Base-by-base conservation (phyloP, 345 rosid species). In the Salix caprea region DNA sequence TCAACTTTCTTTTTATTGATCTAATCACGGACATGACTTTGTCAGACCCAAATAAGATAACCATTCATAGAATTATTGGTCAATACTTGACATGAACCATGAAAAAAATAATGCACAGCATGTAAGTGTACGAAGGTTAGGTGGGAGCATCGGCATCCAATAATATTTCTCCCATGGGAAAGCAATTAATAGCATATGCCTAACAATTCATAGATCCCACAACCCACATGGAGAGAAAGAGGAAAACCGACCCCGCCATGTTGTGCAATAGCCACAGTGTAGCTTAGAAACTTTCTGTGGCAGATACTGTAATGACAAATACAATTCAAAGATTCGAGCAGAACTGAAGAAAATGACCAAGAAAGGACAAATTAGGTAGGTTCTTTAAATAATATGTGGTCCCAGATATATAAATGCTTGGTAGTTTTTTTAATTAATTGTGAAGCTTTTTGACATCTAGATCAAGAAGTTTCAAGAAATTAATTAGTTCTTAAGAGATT, bases 171-270 rank as follows among this genome's bases (percentile, higher is more conserved):
- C 60, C 60, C 21, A 0, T 52, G 7, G 23, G 72, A 79, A 74
- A 64, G 52, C 78, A 79, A 64, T 72, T 12, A 23, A 50, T 19
- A 30, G 66, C 37, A 34, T n/a, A 11, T 28, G 36, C 67, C 28
- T 62, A 26, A 23, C 11, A 37, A 76, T 39, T 76, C 70, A 32
- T 72, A 14, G 68, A 77, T 9, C 30, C 76, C 36, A 65, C 69
- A 1, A 23, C 67, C 65, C 13, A n/a, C 21, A 26, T 56, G 32
- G 5, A 48, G 26, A 9, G 14, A 23, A 40, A 56, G 76, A 15
- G 67, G 81, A 66, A 72, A 72, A 54, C 40, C 76, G 73, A 39
- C 60, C 76, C 36, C 65, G 23, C 67, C 37, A 62, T 8, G 66
- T 9, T 61, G 15, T 61, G 2, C 64, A 58, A 11, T 7, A 5